These are phyloP conservation scores for Haberlea rhodopensis DNA, from an alignment of 257 asterid species.

Conservation along the genomic window DNA sequence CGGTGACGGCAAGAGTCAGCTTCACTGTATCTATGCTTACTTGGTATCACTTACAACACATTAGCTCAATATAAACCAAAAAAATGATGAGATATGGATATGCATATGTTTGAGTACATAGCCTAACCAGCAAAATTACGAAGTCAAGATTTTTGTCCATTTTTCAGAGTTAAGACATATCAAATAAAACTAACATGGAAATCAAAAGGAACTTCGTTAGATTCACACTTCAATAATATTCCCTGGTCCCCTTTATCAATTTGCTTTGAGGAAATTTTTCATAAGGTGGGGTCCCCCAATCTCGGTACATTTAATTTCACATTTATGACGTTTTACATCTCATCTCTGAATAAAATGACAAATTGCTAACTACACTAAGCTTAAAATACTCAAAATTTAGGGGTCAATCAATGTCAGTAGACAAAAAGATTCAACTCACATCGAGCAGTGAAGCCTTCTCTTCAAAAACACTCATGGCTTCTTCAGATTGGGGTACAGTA, in stretches of 20 bases:
- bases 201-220: not conserved
- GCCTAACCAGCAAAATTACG: conserved; percentile 10
- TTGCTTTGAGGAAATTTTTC: not conserved
- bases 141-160: conserved; percentile 17
- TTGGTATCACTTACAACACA: conserved; percentile 12
- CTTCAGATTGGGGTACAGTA: conserved; percentile 68
- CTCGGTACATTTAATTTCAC: conserved; percentile 1
- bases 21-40: conserved; percentile 9
- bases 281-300: conserved; percentile 11
- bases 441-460: conserved; percentile 55
- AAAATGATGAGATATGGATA: conserved; percentile 9
- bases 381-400: conserved; percentile 10
- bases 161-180: conserved; percentile 14
- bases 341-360: conserved; percentile 7
- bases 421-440: conserved; percentile 41
- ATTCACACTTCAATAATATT: not conserved
- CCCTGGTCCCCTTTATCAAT: conserved; percentile 12
- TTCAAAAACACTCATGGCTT: conserved; percentile 63
- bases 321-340: conserved; percentile 10
- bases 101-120: conserved; percentile 15
- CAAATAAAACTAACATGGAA: conserved; percentile 6
- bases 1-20: conserved; percentile 27
- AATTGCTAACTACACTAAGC: not conserved
- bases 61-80: conserved; percentile 19
- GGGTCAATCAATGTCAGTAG: conserved; percentile 9